These are phyloP conservation scores for Trichoderma sp. DNA, from an alignment of 2,329 filamentous ascomycete genomes.

Conservation along the genomic window DNA sequence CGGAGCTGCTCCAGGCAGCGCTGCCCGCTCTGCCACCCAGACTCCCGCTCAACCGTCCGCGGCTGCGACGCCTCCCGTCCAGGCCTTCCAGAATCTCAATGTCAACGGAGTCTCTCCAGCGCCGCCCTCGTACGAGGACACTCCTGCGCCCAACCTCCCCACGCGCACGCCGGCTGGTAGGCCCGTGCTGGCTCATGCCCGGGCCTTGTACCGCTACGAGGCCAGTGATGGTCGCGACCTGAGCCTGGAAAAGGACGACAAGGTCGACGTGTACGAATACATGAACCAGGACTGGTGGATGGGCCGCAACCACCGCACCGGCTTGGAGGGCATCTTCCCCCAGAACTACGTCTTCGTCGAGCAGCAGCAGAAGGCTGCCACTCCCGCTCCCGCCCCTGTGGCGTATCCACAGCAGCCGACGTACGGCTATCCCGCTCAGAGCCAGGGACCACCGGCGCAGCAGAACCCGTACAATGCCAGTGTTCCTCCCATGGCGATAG, in stretches of 20 bases:
- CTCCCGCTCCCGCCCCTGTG: conserved; percentile 36
- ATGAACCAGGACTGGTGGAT: conserved; percentile 99
- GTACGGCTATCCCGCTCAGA: conserved; percentile 35
- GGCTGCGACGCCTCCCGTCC: conserved; percentile 38
- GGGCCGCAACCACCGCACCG: conserved; percentile 81
- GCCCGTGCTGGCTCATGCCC: conserved; percentile 70
- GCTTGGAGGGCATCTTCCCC: conserved; percentile 92
- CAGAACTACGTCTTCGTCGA: conserved; percentile 81
- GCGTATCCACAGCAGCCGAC: conserved; percentile 45
- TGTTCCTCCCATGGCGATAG: conserved; percentile 74
- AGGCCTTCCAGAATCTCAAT: conserved; percentile 49
- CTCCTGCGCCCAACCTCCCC: conserved; percentile 47
- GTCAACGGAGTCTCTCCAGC: conserved; percentile 42
- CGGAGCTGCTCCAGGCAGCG: conserved; percentile 41
- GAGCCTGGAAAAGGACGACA: conserved; percentile 77
- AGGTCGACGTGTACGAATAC: conserved; percentile 79
- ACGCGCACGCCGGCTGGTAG: conserved; percentile 46
- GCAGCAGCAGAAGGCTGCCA: conserved; percentile 53
- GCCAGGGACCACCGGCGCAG: conserved; percentile 48
- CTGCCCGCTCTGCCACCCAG: conserved; percentile 38
- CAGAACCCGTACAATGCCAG: conserved; percentile 67
- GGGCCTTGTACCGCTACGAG: conserved; percentile 81
- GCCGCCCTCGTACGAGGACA: conserved; percentile 57
- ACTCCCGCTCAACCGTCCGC: conserved; percentile 38
- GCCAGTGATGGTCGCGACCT: conserved; percentile 81